Conservation (phyloP, 257 asterid genomes). For the Euphrasia confusa region DNA sequence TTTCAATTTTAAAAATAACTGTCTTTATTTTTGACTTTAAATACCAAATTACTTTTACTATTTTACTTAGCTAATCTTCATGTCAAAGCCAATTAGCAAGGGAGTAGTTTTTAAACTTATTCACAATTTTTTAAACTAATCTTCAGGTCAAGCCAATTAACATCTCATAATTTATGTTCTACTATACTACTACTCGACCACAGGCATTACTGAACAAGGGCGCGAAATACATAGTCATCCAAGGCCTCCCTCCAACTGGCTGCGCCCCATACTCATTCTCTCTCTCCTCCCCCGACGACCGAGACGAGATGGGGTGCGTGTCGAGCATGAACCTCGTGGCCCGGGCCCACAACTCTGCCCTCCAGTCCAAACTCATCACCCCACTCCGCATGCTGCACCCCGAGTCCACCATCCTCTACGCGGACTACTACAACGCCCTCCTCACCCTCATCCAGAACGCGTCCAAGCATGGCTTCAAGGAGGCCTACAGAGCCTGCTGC, state of each 20-base stretch:
- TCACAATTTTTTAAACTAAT: too few relatives aligned
- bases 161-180: too few relatives aligned
- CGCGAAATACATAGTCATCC: conserved; percentile 58
- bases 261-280: conserved; percentile 53
- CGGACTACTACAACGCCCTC: conserved; percentile 56
- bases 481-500: conserved; percentile 56
- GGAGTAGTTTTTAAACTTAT: too few relatives aligned
- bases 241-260: conserved; percentile 72
- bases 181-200: neutral
- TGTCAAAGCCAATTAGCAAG: too few relatives aligned
- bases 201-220: conserved; percentile 59
- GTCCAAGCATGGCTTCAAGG: conserved; percentile 43
- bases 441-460: conserved; percentile 29
- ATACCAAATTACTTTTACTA: too few relatives aligned
- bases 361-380: conserved; percentile 32
- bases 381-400: conserved; percentile 37
- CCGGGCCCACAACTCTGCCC: conserved; percentile 45
- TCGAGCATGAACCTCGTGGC: conserved; percentile 32
- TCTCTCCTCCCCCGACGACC: conserved; percentile 39
- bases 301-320: conserved; percentile 57
- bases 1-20: too few relatives aligned
- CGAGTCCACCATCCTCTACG: conserved; percentile 45
- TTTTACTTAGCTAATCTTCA: too few relatives aligned
- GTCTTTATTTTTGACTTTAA: too few relatives aligned
- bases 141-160: too few relatives aligned